phyloP scores from a whole-genome alignment of 2,329 filamentous ascomycete genomes.

The Alternaria atra region DNA sequence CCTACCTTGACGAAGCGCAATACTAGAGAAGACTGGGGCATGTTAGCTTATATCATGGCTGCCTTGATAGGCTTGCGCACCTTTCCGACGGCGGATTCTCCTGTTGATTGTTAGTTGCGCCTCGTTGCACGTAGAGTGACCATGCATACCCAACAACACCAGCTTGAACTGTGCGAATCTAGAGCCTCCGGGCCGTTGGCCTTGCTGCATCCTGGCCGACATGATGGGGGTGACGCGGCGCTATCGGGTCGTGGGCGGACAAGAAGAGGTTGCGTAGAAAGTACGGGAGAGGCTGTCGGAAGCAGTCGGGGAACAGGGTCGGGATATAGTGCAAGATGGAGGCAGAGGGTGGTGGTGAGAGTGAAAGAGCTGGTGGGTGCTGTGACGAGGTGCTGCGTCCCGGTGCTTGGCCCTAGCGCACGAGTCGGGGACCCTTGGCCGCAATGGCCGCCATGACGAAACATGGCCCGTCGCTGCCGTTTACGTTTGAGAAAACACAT shows the following conservation, averaged over 20 bases:
- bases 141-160: constrained; percentile 83
- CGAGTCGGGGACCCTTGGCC: constrained; percentile 19
- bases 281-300: neutral
- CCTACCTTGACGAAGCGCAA: constrained; percentile 96
- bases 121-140: neutral
- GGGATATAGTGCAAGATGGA: constrained; percentile 1
- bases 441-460: constrained; percentile 30
- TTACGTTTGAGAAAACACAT: constrained; percentile 5
- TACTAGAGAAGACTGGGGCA: constrained; percentile 88
- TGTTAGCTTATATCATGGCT: constrained; percentile 41
- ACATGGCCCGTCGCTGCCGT: constrained; percentile 1
- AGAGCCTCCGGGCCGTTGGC: constrained; percentile 68
- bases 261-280: constrained; percentile 7
- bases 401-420: constrained; percentile 16
- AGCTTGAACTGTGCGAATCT: constrained; percentile 99
- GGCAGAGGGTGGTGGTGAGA: constrained; percentile 13
- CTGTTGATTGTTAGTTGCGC: constrained; percentile 60
- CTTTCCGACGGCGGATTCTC: constrained; percentile 99
- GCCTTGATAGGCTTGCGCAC: constrained; percentile 59
- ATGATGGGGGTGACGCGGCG: constrained; percentile 61
- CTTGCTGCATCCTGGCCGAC: constrained; percentile 84
- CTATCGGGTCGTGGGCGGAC: constrained; percentile 20
- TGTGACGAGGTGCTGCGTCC: constrained; percentile 26
- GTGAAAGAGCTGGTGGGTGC: constrained; percentile 21
- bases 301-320: constrained; percentile 6